phyloP scores from a whole-genome alignment of 257 asterid genomes.

The Handroanthus guayacan region DNA sequence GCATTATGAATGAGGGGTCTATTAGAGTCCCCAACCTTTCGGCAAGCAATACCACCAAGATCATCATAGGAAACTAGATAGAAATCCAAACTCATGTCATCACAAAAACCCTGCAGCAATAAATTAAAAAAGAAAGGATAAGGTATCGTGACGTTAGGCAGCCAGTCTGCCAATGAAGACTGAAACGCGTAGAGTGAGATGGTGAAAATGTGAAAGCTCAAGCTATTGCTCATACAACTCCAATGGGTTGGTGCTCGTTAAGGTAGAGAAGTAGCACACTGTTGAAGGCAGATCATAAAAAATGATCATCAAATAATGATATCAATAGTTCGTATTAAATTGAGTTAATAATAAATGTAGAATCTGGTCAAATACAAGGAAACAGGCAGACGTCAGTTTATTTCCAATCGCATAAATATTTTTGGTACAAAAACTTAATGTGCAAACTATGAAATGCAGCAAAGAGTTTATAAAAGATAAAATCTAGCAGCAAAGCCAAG shows the following conservation, averaged over 20 bases:
- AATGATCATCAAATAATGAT: background rate
- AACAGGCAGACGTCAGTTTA: background rate
- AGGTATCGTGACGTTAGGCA: background rate
- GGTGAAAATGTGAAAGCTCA: constrained; percentile 2
- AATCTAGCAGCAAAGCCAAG: too few relatives aligned
- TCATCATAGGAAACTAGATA: constrained; percentile 81
- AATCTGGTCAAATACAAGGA: constrained; percentile 6
- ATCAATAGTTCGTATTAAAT: too few relatives aligned
- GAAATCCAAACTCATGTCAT: constrained; percentile 75
- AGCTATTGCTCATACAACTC: background rate
- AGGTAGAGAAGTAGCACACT: background rate
- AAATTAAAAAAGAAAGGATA: constrained; percentile 23
- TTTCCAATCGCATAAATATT: background rate
- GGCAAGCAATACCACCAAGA: constrained; percentile 86
- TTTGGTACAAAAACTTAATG: too few relatives aligned
- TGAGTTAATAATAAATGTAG: constrained; percentile 1
- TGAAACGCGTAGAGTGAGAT: background rate
- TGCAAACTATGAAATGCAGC: constrained; percentile 4
- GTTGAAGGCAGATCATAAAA: background rate
- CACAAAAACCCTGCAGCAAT: constrained; percentile 74
- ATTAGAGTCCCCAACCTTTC: constrained; percentile 72
- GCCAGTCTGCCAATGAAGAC: background rate
- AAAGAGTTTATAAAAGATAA: background rate
- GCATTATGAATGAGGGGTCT: constrained; percentile 50
- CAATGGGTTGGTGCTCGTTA: background rate